Conservation (phyloP, 164 flowering plant genomes). For the Warburgia ugandensis region DNA sequence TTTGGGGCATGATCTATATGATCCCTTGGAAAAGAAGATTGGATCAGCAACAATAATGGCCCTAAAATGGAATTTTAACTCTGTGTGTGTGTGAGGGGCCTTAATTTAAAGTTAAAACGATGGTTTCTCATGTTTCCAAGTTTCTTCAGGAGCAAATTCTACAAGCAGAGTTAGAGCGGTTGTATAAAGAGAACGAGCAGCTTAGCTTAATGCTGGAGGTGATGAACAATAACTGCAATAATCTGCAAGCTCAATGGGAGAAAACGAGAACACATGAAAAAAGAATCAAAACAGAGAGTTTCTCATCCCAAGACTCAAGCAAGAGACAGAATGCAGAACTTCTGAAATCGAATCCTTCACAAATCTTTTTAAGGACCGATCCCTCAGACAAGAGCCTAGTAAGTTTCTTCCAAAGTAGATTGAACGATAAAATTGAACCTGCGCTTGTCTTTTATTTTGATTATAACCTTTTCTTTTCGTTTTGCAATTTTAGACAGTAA, state of each 20-base stretch:
- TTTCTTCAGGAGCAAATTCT: slow-evolving; percentile 19
- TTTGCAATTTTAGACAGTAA: slow-evolving; percentile 41
- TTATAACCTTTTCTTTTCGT: background rate
- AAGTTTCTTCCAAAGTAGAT: no score
- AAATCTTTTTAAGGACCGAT: slow-evolving; percentile 19
- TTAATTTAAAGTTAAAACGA: no score
- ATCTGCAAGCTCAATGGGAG: slow-evolving; percentile 16
- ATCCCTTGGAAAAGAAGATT: no score
- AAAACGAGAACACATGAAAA: background rate
- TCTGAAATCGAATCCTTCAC: slow-evolving; percentile 10
- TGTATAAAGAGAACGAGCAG: slow-evolving; percentile 29
- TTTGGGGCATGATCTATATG: no score
- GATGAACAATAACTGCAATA: slow-evolving; percentile 17
- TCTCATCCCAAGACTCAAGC: slow-evolving; percentile 7
- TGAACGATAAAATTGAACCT: no score
- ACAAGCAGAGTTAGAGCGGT: slow-evolving; percentile 13
- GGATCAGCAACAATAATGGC: no score
- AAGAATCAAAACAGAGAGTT: background rate
- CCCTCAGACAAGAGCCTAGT: slow-evolving; percentile 25
- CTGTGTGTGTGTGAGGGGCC: no score
- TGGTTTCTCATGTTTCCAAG: no score
- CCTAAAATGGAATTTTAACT: no score
- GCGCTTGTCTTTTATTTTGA: no score
- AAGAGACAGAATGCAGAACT: slow-evolving; percentile 14
- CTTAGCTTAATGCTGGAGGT: slow-evolving; percentile 18